phyloP scores from a whole-genome alignment of 352 stramenopile species.

The Pythium sukuiense region DNA sequence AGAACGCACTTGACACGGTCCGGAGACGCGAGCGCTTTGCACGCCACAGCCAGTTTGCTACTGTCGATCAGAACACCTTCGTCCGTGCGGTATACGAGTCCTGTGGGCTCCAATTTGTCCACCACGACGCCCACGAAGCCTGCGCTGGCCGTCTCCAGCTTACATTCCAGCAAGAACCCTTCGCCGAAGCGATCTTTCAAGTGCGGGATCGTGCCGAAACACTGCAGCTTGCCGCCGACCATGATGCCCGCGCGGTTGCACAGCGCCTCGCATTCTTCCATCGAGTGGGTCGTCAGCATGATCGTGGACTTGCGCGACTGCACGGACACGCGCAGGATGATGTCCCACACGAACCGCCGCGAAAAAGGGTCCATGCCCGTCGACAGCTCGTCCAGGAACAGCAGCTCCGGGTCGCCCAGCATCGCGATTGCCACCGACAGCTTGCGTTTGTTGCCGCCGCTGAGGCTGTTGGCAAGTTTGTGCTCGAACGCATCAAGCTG shows the following conservation, averaged over 20 bases:
- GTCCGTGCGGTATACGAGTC: no score
- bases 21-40: constrained; percentile 12
- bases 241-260: constrained; percentile 96
- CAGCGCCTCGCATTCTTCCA: constrained; percentile 95
- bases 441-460: constrained; percentile 97
- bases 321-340: constrained; percentile 64
- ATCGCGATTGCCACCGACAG: constrained; percentile 97
- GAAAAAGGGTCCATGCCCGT: constrained; percentile 86
- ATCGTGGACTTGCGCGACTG: constrained; percentile 60
- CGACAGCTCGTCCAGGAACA: constrained; percentile 97
- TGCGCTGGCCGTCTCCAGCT: constrained; percentile 40
- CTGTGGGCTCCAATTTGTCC: no score
- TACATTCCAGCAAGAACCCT: constrained; percentile 85
- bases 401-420: constrained; percentile 92
- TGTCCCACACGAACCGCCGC: constrained; percentile 68
- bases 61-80: no score
- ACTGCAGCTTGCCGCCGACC: constrained; percentile 94
- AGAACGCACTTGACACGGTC: constrained; percentile 33
- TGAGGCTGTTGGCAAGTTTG: constrained; percentile 77
- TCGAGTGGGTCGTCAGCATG: constrained; percentile 94
- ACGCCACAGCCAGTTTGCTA: neutral
- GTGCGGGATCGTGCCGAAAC: constrained; percentile 92
- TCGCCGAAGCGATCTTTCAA: constrained; percentile 89
- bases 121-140: no score
- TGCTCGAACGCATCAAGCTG: constrained; percentile 57